Evolutionary conservation across 139 green algal species (phyloP).

Genomic region (Pleodorina starrii): DNA sequence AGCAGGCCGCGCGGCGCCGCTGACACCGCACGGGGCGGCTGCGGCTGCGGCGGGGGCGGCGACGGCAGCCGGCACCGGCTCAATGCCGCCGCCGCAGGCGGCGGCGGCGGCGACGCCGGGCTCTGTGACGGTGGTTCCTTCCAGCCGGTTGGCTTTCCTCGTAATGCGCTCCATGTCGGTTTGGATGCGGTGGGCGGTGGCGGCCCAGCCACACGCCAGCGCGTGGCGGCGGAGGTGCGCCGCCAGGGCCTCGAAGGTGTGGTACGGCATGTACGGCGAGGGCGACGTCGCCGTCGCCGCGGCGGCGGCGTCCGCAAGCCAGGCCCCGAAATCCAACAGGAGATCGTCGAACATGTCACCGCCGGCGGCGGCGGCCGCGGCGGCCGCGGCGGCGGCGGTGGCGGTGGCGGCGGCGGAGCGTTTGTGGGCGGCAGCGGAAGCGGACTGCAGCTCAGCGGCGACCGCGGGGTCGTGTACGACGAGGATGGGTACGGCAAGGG

Average conservation of each 20-base stretch:
- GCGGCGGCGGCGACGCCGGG: not conserved
- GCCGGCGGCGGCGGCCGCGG: not conserved
- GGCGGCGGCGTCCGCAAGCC: not conserved
- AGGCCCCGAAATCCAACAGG: slow-evolving; percentile 7
- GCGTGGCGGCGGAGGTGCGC: not conserved
- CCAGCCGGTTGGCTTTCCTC: no score
- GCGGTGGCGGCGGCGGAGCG: no score
- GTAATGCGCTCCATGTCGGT: not conserved
- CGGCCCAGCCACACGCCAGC: not conserved
- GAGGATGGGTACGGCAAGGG: not conserved
- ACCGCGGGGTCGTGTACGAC: not conserved
- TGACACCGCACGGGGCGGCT: no score
- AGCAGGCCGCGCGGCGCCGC: no score
- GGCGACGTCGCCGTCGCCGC: not conserved
- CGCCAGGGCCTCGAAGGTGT: not conserved
- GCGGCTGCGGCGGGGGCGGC: not conserved
- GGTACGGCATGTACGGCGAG: not conserved
- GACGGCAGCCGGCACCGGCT: not conserved
- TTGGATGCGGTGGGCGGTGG: not conserved
- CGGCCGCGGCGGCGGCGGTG: not conserved
- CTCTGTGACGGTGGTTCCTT: no score
- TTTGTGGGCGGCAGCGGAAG: not conserved
- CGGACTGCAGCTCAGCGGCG: not conserved
- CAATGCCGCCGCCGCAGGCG: not conserved
- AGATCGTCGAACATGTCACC: not conserved